A percentile compares a stretch with the other conserved stretches of the same genome.
These are phyloP conservation scores for Citeromyces hawaiiensis DNA, from an alignment of 1,139 yeast genomes.

Conservation along the genomic window DNA sequence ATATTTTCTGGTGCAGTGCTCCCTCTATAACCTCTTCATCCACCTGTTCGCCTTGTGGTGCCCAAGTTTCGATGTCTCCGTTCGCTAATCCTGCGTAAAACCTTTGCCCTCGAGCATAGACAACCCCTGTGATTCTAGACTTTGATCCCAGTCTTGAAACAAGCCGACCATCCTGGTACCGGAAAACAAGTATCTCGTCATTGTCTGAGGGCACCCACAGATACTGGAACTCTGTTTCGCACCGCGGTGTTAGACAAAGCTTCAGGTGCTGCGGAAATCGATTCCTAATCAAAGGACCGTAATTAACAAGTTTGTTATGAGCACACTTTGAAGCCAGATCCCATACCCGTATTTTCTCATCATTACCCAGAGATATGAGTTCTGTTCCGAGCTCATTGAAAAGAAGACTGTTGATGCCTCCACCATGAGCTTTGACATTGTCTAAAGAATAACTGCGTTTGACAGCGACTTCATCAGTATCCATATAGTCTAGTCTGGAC, in stretches of 20 bases:
- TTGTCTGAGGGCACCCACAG: constrained; percentile 66
- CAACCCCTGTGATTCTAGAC: constrained; percentile 20
- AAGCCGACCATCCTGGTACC: constrained; percentile 52
- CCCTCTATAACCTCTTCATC: constrained; percentile 6
- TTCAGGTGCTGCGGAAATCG: constrained; percentile 38
- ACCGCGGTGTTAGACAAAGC: constrained; percentile 26
- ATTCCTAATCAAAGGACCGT: constrained; percentile 69
- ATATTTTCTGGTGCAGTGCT: no score
- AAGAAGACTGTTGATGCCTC: constrained; percentile 58
- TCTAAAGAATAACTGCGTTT: background rate
- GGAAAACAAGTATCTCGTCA: constrained; percentile 60
- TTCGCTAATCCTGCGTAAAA: constrained; percentile 44
- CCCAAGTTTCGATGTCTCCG: constrained; percentile 43
- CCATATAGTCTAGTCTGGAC: constrained; percentile 35
- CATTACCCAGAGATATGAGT: constrained; percentile 57
- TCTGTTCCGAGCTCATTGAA: constrained; percentile 58
- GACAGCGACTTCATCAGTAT: constrained; percentile 8
- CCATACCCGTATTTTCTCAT: constrained; percentile 71
- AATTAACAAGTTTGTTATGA: constrained; percentile 52
- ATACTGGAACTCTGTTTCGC: constrained; percentile 39
- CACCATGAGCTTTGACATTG: constrained; percentile 49
- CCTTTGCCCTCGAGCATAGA: constrained; percentile 28
- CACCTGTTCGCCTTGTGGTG: constrained; percentile 16
- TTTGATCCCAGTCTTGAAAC: constrained; percentile 28
- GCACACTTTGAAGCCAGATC: constrained; percentile 37